phyloP scores from a whole-genome alignment of 2,329 filamentous ascomycete species.

The Fusarium pseudoanthophilum region DNA sequence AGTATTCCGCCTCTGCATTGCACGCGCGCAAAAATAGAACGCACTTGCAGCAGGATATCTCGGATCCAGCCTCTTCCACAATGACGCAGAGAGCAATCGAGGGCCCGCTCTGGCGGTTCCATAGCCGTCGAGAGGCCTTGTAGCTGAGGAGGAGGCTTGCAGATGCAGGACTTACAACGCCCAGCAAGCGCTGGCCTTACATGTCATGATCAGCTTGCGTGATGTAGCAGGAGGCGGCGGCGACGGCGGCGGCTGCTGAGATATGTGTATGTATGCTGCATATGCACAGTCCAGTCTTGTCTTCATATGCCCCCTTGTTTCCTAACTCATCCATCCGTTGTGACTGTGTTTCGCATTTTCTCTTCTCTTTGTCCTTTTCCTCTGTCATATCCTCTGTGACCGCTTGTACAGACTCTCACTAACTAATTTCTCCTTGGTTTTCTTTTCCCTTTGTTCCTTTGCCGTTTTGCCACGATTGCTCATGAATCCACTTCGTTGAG shows the following conservation, averaged over 20 bases:
- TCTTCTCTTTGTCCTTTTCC: conserved; percentile 7
- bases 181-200: conserved; percentile 35
- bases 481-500: conserved; percentile 47
- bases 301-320: conserved; percentile 34
- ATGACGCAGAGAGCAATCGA: conserved; percentile 26
- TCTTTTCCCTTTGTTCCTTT: conserved; percentile 31
- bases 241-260: conserved; percentile 23
- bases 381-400: conserved; percentile 26
- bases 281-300: background rate
- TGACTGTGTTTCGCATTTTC: conserved; percentile 33
- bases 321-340: conserved; percentile 12
- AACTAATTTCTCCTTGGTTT: conserved; percentile 12
- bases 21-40: conserved; percentile 28
- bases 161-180: conserved; percentile 33
- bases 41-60: conserved; percentile 20
- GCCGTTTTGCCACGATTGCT: conserved; percentile 24
- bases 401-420: conserved; percentile 9
- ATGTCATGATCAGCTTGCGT: conserved; percentile 1
- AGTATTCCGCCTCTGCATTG: background rate
- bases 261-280: conserved; percentile 8
- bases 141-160: conserved; percentile 38
- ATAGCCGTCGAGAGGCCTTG: conserved; percentile 9
- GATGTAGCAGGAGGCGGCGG: conserved; percentile 13
- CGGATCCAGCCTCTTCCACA: conserved; percentile 9
- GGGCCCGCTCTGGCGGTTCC: conserved; percentile 36